These are phyloP conservation scores for Saposhnikovia divaricata DNA, from an alignment of 129 eudicot genomes.

Conservation along the genomic window DNA sequence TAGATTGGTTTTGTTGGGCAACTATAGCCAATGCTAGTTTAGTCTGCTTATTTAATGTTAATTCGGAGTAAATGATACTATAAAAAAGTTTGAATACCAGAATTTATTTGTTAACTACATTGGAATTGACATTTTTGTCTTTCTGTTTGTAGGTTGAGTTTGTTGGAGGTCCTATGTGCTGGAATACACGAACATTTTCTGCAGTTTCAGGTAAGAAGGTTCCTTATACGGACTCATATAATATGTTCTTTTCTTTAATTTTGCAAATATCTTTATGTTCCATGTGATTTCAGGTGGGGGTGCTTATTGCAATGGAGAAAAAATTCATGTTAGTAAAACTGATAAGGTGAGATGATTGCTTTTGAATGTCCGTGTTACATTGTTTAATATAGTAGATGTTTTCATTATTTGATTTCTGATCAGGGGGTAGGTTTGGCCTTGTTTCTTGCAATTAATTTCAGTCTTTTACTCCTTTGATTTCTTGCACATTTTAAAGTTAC, in stretches of 20 bases:
- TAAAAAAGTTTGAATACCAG: not conserved
- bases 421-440: not conserved
- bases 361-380: constrained; percentile 1
- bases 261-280: not conserved
- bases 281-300: constrained; percentile 64
- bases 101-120: not conserved
- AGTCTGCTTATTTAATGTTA: not conserved
- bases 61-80: not conserved
- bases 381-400: constrained; percentile 1
- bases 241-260: not conserved
- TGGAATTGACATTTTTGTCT: not conserved
- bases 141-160: constrained; percentile 74
- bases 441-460: not conserved
- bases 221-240: constrained; percentile 9
- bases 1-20: not conserved
- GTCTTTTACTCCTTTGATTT: not conserved
- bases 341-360: constrained; percentile 52
- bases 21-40: not conserved
- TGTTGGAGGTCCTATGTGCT: constrained; percentile 96
- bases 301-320: constrained; percentile 85
- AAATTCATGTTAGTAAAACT: constrained; percentile 70
- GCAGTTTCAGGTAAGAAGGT: constrained; percentile 79
- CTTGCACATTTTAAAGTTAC: not conserved
- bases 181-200: constrained; percentile 92
- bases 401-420: not conserved